A percentile compares a stretch with the other conserved stretches of the same genome.
phyloP scores from a whole-genome alignment of 768 basidiomycete genomes.

The Suillus variegatus region DNA sequence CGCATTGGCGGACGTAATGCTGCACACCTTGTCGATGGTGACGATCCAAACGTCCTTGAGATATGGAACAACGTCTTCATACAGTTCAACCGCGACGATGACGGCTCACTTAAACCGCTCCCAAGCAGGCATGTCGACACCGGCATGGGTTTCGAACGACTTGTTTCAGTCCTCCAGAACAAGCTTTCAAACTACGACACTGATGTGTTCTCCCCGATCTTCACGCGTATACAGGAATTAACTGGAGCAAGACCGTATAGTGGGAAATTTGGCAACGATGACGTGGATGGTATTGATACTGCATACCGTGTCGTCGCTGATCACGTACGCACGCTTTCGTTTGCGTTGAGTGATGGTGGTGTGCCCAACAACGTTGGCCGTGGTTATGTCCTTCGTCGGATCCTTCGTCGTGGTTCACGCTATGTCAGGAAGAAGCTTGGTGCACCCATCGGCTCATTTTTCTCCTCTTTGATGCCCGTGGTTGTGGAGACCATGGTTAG shows the following conservation, averaged over 20 bases:
- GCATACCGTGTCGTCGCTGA: conserved; percentile 98
- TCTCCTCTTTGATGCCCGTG: conserved; percentile 88
- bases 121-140: conserved; percentile 98
- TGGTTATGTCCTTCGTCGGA: conserved; percentile 95
- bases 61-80: conserved; percentile 99
- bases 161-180: conserved; percentile 93
- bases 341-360: conserved; percentile 95
- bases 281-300: conserved; percentile 92
- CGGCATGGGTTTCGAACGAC: conserved; percentile 98
- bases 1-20: conserved; percentile 98
- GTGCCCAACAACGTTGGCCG: conserved; percentile 95
- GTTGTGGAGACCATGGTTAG: conserved; percentile 87
- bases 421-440: conserved; percentile 95
- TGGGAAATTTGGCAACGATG: conserved; percentile 95
- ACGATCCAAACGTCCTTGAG: conserved; percentile 95
- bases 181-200: conserved; percentile 97
- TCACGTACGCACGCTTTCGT: conserved; percentile 92
- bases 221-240: conserved; percentile 81
- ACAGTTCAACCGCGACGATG: conserved; percentile 94
- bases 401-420: conserved; percentile 90
- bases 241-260: conserved; percentile 86
- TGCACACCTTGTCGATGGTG: conserved; percentile 88
- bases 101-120: conserved; percentile 75
- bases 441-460: conserved; percentile 91
- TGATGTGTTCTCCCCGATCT: conserved; percentile 91